These are phyloP conservation scores for Candolleomyces aberdarensis DNA, from an alignment of 768 basidiomycete genomes.

Conservation along the genomic window DNA sequence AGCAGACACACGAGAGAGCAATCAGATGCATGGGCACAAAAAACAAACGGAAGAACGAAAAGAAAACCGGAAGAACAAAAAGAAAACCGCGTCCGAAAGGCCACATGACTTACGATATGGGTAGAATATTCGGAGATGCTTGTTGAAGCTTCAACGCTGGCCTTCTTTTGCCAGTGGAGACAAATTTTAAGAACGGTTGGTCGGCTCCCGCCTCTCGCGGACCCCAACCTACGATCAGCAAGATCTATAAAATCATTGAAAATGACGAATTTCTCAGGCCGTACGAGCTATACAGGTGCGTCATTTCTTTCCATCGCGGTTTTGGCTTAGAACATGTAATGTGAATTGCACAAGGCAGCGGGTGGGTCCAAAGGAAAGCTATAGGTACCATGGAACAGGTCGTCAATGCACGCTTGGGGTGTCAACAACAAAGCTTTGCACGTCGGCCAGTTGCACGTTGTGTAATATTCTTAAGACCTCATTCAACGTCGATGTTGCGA, in stretches of 20 bases:
- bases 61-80: constrained; percentile 6
- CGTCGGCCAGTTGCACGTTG: constrained; percentile 17
- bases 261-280: constrained; percentile 12
- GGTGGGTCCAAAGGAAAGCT: constrained; percentile 23
- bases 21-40: constrained; percentile 9
- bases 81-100: neutral
- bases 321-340: neutral
- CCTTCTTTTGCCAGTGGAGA: too few relatives aligned
- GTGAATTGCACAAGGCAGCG: constrained; percentile 10
- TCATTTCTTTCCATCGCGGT: neutral
- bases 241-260: constrained; percentile 16
- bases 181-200: too few relatives aligned
- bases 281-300: constrained; percentile 14
- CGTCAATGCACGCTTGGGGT: constrained; percentile 23
- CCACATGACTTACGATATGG: too few relatives aligned
- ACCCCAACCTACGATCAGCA: constrained; percentile 4
- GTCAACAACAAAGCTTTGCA: constrained; percentile 22
- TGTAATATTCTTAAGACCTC: constrained; percentile 29
- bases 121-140: too few relatives aligned
- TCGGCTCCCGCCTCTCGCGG: too few relatives aligned
- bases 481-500: constrained; percentile 20
- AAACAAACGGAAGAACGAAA: constrained; percentile 2
- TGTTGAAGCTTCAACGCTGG: too few relatives aligned
- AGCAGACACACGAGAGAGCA: constrained; percentile 4
- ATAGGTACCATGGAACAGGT: constrained; percentile 29